Evolutionary conservation across 192 early-diverging fungal species (phyloP).

Genomic region (Gonapodya prolifera): DNA sequence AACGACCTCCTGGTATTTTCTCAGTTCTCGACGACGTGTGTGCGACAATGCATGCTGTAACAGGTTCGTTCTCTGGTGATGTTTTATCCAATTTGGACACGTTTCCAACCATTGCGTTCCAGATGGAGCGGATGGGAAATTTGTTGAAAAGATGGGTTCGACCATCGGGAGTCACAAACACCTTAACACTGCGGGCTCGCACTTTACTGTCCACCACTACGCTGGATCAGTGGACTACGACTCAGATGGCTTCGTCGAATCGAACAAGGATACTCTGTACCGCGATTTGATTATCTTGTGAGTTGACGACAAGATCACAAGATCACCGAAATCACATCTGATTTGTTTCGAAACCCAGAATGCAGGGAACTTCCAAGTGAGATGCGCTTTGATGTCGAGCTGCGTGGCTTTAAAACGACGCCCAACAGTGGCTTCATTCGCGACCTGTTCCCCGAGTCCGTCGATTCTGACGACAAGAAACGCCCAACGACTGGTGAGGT

Average conservation of each 20-base stretch:
- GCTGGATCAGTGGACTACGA: slow-evolving; percentile 92
- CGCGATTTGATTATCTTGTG: slow-evolving; percentile 82
- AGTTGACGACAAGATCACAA: slow-evolving; percentile 44
- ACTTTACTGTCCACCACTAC: slow-evolving; percentile 85
- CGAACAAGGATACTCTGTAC: slow-evolving; percentile 92
- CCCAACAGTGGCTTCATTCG: slow-evolving; percentile 56
- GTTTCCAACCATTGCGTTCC: too few species aligned
- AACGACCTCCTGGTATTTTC: slow-evolving; percentile 83
- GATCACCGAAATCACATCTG: background rate
- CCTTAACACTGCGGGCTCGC: slow-evolving; percentile 54
- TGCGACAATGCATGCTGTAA: slow-evolving; percentile 86
- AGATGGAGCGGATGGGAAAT: slow-evolving; percentile 58
- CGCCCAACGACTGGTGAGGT: slow-evolving; percentile 74
- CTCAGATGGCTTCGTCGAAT: slow-evolving; percentile 87
- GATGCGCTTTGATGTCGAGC: background rate
- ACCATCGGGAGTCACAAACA: slow-evolving; percentile 54
- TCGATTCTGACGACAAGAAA: slow-evolving; percentile 81
- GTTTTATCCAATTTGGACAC: background rate
- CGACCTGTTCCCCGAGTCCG: slow-evolving; percentile 76
- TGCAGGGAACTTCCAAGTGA: background rate
- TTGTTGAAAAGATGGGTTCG: slow-evolving; percentile 51
- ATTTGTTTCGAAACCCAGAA: background rate
- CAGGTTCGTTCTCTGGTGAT: slow-evolving; percentile 13
- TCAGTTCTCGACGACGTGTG: slow-evolving; percentile 95
- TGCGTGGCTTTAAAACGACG: background rate